Evolutionary conservation across 768 basidiomycete genomes (phyloP), one percentile per base, ranked within the genome.

Genomic region (Tricholoma flavovirens): DNA sequence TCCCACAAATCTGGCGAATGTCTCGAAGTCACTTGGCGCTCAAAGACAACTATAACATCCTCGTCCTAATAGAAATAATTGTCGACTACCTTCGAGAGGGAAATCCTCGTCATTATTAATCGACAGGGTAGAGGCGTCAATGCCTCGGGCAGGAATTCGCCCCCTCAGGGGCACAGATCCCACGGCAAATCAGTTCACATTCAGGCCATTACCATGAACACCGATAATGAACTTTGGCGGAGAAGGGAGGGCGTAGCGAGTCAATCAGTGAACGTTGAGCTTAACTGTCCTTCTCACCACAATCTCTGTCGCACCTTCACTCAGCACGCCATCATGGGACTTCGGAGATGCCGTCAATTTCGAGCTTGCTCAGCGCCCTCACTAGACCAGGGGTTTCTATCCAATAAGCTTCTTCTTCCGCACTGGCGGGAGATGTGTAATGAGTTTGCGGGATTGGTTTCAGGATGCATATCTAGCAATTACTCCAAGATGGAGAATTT

Each of bases 41-140:
- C n/a, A 53, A 45, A 10, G 30, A 48, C 8, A 48, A 11, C 9
- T 12, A 17, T 50, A 32, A 35, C 17, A 36, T 33, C 22, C 32
- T 45, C 54, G 24, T 40, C 38, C 29, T 12, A 51, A 59, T 17
- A 49, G 29, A 50, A 53, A 36, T 30, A 21, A 9, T 22, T n/a
- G n/a, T 51, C 33, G 33, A 33, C 15, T 8, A 56, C 86, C 85
- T 36, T 68, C 70, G 0, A 86, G 86, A 60, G 71, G 76, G 69
- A 89, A 32, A 88, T 80, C 69, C 90, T 87, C 62, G 88, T 82
- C 15, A 87, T 81, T 19, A 86, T 81, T n/a, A 84, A 79, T 42
- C 77, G 69, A 5, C 77, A 75, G 3, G 82, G 81, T n/a, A 73
- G 69, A 32, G 85, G 81, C 86, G 88, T 87, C 79, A 82, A 81